phyloP scores from a whole-genome alignment of 2,329 filamentous ascomycete species.

The Cercospora berteroae region DNA sequence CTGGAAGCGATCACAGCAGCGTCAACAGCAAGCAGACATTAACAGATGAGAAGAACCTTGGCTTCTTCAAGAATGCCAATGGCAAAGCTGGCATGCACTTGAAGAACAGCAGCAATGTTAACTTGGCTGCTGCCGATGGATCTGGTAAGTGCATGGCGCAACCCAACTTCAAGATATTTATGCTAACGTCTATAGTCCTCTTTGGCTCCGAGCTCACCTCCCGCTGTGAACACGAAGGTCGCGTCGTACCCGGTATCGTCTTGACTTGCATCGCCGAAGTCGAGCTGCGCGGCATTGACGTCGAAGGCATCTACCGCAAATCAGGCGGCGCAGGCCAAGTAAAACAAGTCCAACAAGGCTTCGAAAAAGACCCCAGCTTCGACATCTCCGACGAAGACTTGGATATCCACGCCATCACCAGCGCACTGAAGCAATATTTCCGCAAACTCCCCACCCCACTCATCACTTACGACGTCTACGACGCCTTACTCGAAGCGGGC shows the following conservation, averaged over 20 bases:
- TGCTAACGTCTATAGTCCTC: constrained; percentile 50
- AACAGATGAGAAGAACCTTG: constrained; percentile 32
- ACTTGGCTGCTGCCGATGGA: constrained; percentile 38
- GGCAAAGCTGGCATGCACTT: constrained; percentile 37
- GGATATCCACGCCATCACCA: constrained; percentile 95
- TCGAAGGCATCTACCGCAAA: constrained; percentile 97
- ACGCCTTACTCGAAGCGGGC: constrained; percentile 74
- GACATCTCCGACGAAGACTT: constrained; percentile 92
- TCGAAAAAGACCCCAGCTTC: constrained; percentile 73
- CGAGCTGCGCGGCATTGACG: constrained; percentile 91
- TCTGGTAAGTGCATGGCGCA: constrained; percentile 32
- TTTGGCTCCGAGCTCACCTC: constrained; percentile 89
- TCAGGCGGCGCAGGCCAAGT: constrained; percentile 90
- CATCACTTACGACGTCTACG: constrained; percentile 90
- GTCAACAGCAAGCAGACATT: constrained; percentile 26
- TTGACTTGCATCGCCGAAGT: constrained; percentile 95
- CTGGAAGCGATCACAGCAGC: constrained; percentile 34
- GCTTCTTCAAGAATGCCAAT: constrained; percentile 39
- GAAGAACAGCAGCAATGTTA: constrained; percentile 47
- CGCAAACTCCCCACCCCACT: constrained; percentile 85
- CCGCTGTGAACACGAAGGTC: constrained; percentile 82
- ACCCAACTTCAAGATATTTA: not conserved
- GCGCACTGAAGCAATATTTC: constrained; percentile 96
- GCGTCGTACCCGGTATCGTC: constrained; percentile 85
- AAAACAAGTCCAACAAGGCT: constrained; percentile 85